These are phyloP conservation scores for Tolypocladium endophyticum DNA, from an alignment of 2,329 filamentous ascomycete species.

Conservation along the genomic window DNA sequence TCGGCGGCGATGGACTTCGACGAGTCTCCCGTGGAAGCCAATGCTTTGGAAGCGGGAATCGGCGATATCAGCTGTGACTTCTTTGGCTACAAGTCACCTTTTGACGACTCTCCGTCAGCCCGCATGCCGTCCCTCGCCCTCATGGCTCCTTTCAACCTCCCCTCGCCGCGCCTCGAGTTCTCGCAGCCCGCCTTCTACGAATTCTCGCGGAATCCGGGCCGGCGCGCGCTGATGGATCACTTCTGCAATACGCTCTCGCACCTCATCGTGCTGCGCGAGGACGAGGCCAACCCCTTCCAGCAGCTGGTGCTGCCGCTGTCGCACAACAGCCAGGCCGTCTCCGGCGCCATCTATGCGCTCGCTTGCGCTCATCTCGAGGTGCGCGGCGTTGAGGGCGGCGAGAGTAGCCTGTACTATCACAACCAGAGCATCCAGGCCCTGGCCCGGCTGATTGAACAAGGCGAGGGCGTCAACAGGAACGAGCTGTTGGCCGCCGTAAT, in stretches of 20 bases:
- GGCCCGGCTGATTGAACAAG: conserved; percentile 44
- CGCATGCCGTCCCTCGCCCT: conserved; percentile 13
- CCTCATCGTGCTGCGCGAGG: conserved; percentile 54
- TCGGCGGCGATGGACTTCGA: neutral
- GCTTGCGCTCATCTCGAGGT: conserved; percentile 76
- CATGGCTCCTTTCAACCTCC: conserved; percentile 8
- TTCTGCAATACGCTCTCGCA: conserved; percentile 55
- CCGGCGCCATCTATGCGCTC: conserved; percentile 77
- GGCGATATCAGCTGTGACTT: neutral
- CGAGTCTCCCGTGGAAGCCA: neutral
- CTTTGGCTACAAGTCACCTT: neutral
- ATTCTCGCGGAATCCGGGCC: conserved; percentile 42
- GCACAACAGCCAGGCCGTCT: conserved; percentile 46
- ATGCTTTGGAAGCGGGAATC: neutral
- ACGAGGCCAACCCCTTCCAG: conserved; percentile 52
- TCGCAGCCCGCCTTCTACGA: conserved; percentile 42
- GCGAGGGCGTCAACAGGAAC: conserved; percentile 37
- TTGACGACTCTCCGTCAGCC: neutral
- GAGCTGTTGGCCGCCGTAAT: conserved; percentile 52
- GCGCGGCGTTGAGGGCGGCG: conserved; percentile 38
- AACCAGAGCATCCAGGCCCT: conserved; percentile 49
- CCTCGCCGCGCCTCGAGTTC: conserved; percentile 35
- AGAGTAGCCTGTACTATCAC: conserved; percentile 49
- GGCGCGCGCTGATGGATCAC: conserved; percentile 47
- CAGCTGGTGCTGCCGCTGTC: conserved; percentile 52